Percentiles rank a stretch among this genome's conserved stretches.
Evolutionary conservation across 345 rosid species (phyloP).

Genomic region (Iberis pinnata): DNA sequence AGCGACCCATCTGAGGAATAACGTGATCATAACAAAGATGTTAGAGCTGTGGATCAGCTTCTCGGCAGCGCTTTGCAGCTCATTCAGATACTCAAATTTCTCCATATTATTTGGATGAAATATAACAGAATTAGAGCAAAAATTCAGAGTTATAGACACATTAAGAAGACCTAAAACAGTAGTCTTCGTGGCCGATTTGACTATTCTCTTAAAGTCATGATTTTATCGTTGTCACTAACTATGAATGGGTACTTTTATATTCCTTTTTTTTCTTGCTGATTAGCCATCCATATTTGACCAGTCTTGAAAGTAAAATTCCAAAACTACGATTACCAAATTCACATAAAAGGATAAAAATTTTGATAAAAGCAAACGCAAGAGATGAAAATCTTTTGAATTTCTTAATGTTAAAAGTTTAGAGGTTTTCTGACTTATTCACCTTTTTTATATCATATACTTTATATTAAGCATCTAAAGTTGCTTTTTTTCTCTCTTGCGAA

Average conservation of each 20-base stretch:
- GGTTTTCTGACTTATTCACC: too few relatives aligned
- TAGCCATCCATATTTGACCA: neutral
- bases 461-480: too few relatives aligned
- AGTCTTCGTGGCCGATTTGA: neutral
- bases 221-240: neutral
- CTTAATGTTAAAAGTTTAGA: too few relatives aligned
- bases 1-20: slow-evolving; percentile 65
- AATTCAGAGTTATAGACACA: neutral
- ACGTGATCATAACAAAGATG: slow-evolving; percentile 44
- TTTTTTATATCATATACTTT: too few relatives aligned
- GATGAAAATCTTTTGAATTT: too few relatives aligned
- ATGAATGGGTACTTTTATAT: neutral
- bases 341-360: too few relatives aligned
- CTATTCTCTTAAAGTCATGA: neutral
- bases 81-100: slow-evolving; percentile 40
- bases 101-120: slow-evolving; percentile 30
- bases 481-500: too few relatives aligned
- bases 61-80: slow-evolving; percentile 42
- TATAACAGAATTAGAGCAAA: neutral
- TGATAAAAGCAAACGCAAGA: too few relatives aligned
- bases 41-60: slow-evolving; percentile 43
- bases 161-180: neutral
- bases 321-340: too few relatives aligned
- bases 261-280: neutral
- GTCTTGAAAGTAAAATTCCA: neutral